Evolutionary conservation across 495 filamentous ascomycete genomes (phyloP), one percentile per base, ranked within the genome.

Genomic region (Podospora bellae-mahoneyi): DNA sequence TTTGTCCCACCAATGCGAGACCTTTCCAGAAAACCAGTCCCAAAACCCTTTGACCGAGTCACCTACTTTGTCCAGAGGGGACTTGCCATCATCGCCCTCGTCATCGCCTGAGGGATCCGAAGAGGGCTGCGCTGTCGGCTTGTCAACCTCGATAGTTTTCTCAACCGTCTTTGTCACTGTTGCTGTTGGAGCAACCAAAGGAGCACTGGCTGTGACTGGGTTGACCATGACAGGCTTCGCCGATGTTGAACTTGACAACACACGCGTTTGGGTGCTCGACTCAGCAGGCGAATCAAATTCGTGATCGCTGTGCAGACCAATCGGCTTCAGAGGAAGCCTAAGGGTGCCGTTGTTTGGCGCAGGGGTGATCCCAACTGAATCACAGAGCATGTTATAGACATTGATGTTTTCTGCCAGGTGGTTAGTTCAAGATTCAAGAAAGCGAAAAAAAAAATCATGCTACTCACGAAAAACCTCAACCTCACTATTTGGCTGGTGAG

Each of bases 371-470:
- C 88, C 89, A 39, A 97, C 75, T 1, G 90, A 91, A 72, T 96
- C 92, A 73, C 93, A 98, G 39, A 99, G 76, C 62, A 98, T 91
- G 71, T 97, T 96, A 75, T 98, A 98, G 1, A 99, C 92, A 71
- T 99, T 93, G 66, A 84, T 91, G 68, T 99, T 99, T 86, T 95
- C 90, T 92, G 73, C n/a, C 9, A 64, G 4, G 30, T 58, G 34
- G 64, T 75, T 66, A 54, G 60, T 2, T 61, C 6, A 32, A 5
- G 23, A 7, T 32, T 32, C 9, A 3, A 34, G 18, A 16, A 53
- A 15, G 15, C 18, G 19, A 15, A 23, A 30, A 3, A 30, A 3
- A 15, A 10, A 5, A 1, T 16, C 20, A 2, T 53, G 61, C 10
- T 61, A 87, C 92, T 86, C 83, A 95, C 92, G 92, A 77, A 97